phyloP scores from a whole-genome alignment of 2,329 filamentous ascomycete genomes.

The Anthostomella pinea region DNA sequence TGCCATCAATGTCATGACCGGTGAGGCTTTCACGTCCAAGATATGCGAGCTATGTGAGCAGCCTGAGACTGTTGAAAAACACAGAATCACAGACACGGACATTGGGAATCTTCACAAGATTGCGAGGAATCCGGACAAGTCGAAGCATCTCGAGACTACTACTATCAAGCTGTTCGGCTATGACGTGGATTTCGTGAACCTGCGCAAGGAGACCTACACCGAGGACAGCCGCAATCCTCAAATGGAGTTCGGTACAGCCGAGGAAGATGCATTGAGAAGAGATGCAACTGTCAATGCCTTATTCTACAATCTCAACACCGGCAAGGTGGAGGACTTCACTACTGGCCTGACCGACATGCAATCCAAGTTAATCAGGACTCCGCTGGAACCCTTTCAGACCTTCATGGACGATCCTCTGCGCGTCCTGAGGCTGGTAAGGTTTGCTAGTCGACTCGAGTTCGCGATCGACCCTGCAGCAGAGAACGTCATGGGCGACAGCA shows the following conservation, averaged over 20 bases:
- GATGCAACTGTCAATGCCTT: conserved; percentile 95
- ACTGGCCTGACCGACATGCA: conserved; percentile 74
- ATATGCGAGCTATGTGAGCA: conserved; percentile 66
- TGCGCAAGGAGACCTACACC: conserved; percentile 86
- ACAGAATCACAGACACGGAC: conserved; percentile 55
- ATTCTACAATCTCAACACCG: conserved; percentile 88
- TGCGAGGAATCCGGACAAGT: conserved; percentile 89
- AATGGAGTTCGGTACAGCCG: conserved; percentile 89
- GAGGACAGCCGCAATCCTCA: conserved; percentile 87
- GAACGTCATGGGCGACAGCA: conserved; percentile 70
- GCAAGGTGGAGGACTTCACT: conserved; percentile 80
- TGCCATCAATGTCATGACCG: conserved; percentile 83
- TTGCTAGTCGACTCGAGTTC: conserved; percentile 82
- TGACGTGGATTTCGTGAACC: conserved; percentile 91
- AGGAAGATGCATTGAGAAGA: conserved; percentile 83
- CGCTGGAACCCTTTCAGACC: conserved; percentile 82
- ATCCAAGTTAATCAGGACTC: conserved; percentile 73
- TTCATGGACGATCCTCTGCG: conserved; percentile 92
- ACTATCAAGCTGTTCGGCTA: conserved; percentile 81
- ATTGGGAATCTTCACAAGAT: conserved; percentile 83
- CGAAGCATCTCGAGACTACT: conserved; percentile 91
- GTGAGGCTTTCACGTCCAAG: conserved; percentile 68
- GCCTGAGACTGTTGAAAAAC: conserved; percentile 58
- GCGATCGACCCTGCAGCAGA: conserved; percentile 69
- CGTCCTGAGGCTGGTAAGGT: conserved; percentile 82